phyloP scores from a whole-genome alignment of 2,329 filamentous ascomycete genomes.

The Colletotrichum sp. region DNA sequence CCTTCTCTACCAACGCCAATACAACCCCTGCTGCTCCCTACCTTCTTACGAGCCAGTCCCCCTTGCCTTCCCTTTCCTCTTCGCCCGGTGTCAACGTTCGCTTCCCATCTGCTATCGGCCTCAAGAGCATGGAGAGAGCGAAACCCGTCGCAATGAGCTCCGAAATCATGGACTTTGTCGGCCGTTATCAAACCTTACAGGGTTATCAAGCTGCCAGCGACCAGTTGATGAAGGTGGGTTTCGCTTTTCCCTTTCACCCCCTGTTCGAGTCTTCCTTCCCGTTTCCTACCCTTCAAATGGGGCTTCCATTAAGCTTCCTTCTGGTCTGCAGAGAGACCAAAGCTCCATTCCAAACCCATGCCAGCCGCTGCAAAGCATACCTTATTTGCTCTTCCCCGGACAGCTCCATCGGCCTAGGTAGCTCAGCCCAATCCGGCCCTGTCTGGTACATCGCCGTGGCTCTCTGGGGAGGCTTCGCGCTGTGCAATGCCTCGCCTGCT shows the following conservation, averaged over 20 bases:
- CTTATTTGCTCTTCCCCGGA: background rate
- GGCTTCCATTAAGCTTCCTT: background rate
- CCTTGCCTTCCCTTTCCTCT: background rate
- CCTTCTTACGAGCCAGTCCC: background rate
- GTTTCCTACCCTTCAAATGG: background rate
- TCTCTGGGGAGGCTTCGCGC: background rate
- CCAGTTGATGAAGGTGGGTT: conserved; percentile 52
- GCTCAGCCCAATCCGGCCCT: background rate
- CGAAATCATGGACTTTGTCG: conserved; percentile 49
- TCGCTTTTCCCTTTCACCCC: background rate
- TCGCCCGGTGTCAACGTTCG: background rate
- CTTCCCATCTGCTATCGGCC: conserved; percentile 8
- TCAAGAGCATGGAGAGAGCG: background rate
- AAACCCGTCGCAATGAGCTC: conserved; percentile 29
- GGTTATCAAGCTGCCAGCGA: conserved; percentile 45
- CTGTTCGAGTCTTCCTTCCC: background rate
- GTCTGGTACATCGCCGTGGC: background rate
- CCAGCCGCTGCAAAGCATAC: background rate
- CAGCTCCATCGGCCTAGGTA: background rate
- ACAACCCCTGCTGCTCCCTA: conserved; percentile 9
- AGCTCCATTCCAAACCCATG: background rate
- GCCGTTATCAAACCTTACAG: conserved; percentile 51
- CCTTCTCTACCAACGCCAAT: conserved; percentile 4
- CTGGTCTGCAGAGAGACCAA: conserved; percentile 1
- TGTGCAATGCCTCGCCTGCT: background rate